A percentile compares a stretch with the other conserved stretches of the same genome.
Conservation (phyloP, 495 filamentous ascomycete species). For the Eremomyces bilateralis region DNA sequence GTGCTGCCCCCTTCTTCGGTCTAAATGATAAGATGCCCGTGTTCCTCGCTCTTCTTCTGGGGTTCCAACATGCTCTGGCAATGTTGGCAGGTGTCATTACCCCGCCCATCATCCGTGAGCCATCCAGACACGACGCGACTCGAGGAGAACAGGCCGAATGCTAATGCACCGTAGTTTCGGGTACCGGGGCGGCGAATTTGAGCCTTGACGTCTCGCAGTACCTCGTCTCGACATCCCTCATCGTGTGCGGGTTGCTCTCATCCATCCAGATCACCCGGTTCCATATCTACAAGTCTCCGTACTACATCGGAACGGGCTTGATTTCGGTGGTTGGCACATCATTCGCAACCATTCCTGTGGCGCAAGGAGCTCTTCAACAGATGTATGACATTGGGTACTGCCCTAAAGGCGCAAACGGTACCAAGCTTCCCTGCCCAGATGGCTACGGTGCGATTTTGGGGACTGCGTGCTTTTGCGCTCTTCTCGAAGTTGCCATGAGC, state of each 20-base stretch:
- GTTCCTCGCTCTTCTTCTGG: slow-evolving; percentile 47
- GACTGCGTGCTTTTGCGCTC: slow-evolving; percentile 44
- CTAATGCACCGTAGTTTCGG: too few species aligned
- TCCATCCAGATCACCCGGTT: slow-evolving; percentile 71
- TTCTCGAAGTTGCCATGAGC: slow-evolving; percentile 53
- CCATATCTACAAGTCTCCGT: slow-evolving; percentile 56
- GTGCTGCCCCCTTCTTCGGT: slow-evolving; percentile 65
- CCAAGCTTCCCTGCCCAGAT: slow-evolving; percentile 53
- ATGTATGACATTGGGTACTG: slow-evolving; percentile 77
- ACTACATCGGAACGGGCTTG: slow-evolving; percentile 71
- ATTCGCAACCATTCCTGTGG: slow-evolving; percentile 73
- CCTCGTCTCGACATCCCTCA: slow-evolving; percentile 73
- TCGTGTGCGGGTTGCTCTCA: slow-evolving; percentile 64
- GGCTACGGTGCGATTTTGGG: slow-evolving; percentile 74
- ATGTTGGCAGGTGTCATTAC: slow-evolving; percentile 58
- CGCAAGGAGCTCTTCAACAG: slow-evolving; percentile 51
- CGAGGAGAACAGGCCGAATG: too few species aligned
- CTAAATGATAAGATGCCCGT: slow-evolving; percentile 69
- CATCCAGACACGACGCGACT: too few species aligned
- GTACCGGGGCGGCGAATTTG: slow-evolving; percentile 44
- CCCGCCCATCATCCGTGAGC: slow-evolving; percentile 62
- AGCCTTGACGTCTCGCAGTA: slow-evolving; percentile 40
- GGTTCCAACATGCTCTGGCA: slow-evolving; percentile 46
- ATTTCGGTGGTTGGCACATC: slow-evolving; percentile 82
- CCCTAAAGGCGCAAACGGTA: slow-evolving; percentile 38